Evolutionary conservation across 495 filamentous ascomycete species (phyloP).

Genomic region (Staphylotrichum longicolle): DNA sequence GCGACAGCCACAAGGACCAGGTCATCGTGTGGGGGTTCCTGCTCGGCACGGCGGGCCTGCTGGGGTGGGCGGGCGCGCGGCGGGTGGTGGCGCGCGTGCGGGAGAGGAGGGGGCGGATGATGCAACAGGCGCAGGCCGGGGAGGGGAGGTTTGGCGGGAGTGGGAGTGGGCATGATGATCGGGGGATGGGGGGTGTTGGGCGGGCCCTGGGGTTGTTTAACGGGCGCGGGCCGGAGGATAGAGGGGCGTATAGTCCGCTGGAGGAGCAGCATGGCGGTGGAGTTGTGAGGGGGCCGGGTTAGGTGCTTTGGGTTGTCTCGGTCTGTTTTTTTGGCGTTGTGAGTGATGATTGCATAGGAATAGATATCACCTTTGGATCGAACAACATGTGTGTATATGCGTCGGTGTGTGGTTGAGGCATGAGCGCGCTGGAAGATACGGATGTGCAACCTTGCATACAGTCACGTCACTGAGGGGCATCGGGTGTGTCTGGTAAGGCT

Average conservation of each 20-base stretch:
- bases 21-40: slow-evolving; percentile 93
- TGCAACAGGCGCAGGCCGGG: not conserved
- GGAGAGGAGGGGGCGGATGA: not conserved
- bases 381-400: no score
- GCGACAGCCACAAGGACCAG: slow-evolving; percentile 85
- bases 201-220: not conserved
- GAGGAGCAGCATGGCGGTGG: slow-evolving; percentile 11
- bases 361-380: no score
- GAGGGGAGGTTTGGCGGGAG: not conserved
- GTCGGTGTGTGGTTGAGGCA: no score
- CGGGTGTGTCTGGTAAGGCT: not conserved
- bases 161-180: not conserved
- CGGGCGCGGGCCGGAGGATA: not conserved
- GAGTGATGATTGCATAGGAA: not conserved
- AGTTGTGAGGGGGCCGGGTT: slow-evolving; percentile 1
- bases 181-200: not conserved
- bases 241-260: slow-evolving; percentile 27
- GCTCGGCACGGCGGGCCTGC: slow-evolving; percentile 74
- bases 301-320: not conserved
- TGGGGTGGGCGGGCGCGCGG: slow-evolving; percentile 72
- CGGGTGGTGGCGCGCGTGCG: slow-evolving; percentile 20
- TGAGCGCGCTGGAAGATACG: no score
- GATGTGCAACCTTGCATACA: no score
- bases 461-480: no score
- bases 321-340: not conserved